phyloP scores from a whole-genome alignment of 257 asterid species.

The Solanum phureja region DNA sequence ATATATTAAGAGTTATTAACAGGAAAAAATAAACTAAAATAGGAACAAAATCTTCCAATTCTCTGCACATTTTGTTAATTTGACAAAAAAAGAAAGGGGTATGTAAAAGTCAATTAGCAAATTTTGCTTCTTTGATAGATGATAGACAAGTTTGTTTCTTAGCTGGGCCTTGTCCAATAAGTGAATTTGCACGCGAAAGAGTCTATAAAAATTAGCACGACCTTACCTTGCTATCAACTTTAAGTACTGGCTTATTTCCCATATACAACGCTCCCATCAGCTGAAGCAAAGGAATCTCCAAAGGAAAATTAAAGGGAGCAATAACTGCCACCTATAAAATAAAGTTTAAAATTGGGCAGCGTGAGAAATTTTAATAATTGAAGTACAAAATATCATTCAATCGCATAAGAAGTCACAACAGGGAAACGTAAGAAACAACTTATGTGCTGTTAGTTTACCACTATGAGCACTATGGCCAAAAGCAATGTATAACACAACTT shows the following conservation, averaged over 20 bases:
- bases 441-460: neutral
- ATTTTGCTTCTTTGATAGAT: neutral
- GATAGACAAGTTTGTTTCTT: neutral
- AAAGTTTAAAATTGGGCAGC: neutral
- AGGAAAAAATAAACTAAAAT: neutral
- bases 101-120: neutral
- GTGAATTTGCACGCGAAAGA: neutral
- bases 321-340: constrained; percentile 61
- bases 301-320: constrained; percentile 92
- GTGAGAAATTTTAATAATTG: neutral
- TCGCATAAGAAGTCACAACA: neutral
- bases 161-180: neutral
- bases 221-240: constrained; percentile 91
- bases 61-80: neutral
- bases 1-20: neutral
- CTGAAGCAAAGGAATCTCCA: constrained; percentile 96
- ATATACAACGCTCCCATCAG: constrained; percentile 96
- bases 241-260: constrained; percentile 97
- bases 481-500: neutral
- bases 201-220: neutral
- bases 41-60: neutral
- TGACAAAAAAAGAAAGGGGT: neutral
- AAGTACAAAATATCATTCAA: neutral
- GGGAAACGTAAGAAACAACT: neutral
- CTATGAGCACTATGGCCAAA: neutral